A percentile compares a stretch with the other conserved stretches of the same genome.
phyloP scores from a whole-genome alignment of 2,329 filamentous ascomycete species.

The Basipetospora chlamydospora region DNA sequence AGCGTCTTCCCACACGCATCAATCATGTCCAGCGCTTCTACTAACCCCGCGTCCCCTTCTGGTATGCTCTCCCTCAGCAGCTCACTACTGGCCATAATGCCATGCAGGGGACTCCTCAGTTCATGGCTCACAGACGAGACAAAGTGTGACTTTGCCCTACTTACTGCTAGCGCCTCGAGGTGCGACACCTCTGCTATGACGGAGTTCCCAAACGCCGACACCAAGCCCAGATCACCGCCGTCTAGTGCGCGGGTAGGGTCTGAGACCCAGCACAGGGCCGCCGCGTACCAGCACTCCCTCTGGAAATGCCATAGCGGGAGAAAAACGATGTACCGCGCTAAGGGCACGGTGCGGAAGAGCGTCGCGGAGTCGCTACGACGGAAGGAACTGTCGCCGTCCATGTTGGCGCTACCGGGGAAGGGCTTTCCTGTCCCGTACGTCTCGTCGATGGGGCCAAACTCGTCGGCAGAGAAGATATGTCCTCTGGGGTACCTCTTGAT shows the following conservation, averaged over 20 bases:
- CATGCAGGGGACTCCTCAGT: constrained; percentile 39
- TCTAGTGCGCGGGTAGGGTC: constrained; percentile 3
- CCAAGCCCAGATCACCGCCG: constrained; percentile 16
- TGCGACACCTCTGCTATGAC: constrained; percentile 40
- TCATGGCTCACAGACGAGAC: constrained; percentile 47
- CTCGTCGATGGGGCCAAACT: no score
- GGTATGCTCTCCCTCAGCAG: constrained; percentile 29
- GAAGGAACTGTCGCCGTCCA: no score
- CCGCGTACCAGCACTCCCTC: constrained; percentile 19
- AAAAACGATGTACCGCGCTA: constrained; percentile 20
- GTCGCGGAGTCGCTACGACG: no score
- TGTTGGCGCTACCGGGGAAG: no score
- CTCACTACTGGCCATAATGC: constrained; percentile 37
- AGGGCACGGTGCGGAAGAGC: no score
- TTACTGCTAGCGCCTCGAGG: constrained; percentile 35
- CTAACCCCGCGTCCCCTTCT: constrained; percentile 22
- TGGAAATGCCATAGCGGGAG: constrained; percentile 24
- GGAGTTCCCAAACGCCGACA: constrained; percentile 7
- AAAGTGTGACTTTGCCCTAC: constrained; percentile 41
- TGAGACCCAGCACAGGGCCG: constrained; percentile 15
- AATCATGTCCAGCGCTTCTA: constrained; percentile 29
- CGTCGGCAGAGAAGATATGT: no score
- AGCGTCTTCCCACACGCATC: constrained; percentile 32
- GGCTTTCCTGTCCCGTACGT: no score
- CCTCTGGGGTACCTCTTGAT: no score